Percentiles rank a stretch among this genome's conserved stretches.
Evolutionary conservation across 2,329 filamentous ascomycete genomes (phyloP).

Genomic region (Furcasterigmium sp.): DNA sequence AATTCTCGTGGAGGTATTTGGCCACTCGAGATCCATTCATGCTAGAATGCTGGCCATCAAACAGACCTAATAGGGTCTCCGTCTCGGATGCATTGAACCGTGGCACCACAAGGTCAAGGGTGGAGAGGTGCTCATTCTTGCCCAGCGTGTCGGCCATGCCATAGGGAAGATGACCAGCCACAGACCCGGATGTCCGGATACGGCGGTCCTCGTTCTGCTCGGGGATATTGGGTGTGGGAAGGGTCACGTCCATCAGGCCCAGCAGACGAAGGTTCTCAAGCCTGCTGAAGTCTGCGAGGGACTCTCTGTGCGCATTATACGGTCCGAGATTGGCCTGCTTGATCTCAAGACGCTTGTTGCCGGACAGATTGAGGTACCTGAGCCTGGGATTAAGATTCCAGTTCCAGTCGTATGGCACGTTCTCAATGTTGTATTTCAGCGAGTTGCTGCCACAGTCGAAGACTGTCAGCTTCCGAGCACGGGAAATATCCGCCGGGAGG

Average conservation of each 20-base stretch:
- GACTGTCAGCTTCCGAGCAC: constrained; percentile 85
- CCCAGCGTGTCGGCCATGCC: constrained; percentile 97
- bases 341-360: constrained; percentile 95
- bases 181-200: constrained; percentile 92
- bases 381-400: constrained; percentile 98
- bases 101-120: constrained; percentile 91
- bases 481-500: constrained; percentile 87
- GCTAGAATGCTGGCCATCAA: constrained; percentile 87
- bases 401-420: constrained; percentile 99
- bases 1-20: constrained; percentile 95
- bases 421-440: constrained; percentile 97
- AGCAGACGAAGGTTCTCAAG: constrained; percentile 79
- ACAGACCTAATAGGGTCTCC: constrained; percentile 88
- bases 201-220: constrained; percentile 93
- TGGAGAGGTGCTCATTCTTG: constrained; percentile 89
- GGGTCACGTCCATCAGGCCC: constrained; percentile 95
- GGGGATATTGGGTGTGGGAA: constrained; percentile 87
- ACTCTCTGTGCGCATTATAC: constrained; percentile 56
- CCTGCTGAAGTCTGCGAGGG: constrained; percentile 83
- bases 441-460: constrained; percentile 93
- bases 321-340: constrained; percentile 56
- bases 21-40: constrained; percentile 92
- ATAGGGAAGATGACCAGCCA: constrained; percentile 86
- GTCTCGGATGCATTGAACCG: constrained; percentile 85
- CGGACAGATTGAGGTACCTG: constrained; percentile 91